Evolutionary conservation across 257 asterid genomes (phyloP), one percentile per base, ranked within the genome.

Genomic region (Solanum lycopersicoides): DNA sequence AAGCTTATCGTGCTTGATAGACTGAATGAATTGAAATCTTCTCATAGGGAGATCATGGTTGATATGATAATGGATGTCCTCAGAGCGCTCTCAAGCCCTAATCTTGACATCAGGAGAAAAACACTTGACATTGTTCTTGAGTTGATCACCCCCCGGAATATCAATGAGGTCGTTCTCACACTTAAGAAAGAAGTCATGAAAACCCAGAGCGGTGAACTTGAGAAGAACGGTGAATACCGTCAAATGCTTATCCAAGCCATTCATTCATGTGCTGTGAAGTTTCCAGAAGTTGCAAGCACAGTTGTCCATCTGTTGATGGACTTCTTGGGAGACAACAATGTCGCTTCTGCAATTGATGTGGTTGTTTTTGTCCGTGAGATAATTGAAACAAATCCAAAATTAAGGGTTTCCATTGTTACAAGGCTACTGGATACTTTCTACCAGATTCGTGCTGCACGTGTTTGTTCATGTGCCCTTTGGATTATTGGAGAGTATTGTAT

Each of bases 181-280:
- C 88, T 96, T 89, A 96, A 96, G 94, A 96, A 96, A 93, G 99
- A 96, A 93, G 98, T 96, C 76, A 91, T 96, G 94, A 96, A 96
- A 92, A 96, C 99, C 85, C 99, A 96, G 90, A 90, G 95, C 21
- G 96, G 95, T 88, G 99, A 96, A 90, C 94, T 93, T 86, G 99
- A 96, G 93, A 96, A 96, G 94, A 95, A 94, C 53, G 98, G 96
- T 8, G 99, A 96, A 88, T 96, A 95, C 83, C 97, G 99, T 20
- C 99, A 96, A 87, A 93, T 96, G 97, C 98, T 96, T 91, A 96
- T 96, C 89, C 98, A 96, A 93, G 98, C 99, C 68, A 96, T 96
- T 84, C 99, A 96, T 94, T 93, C 95, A 18, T 96, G 99, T 91
- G 99, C 99, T 5, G 93, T 96, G 84, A 96, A 95, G 90, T 96